Base-by-base conservation (phyloP, 139 green algal genomes). In the Picochlorum sp. region DNA sequence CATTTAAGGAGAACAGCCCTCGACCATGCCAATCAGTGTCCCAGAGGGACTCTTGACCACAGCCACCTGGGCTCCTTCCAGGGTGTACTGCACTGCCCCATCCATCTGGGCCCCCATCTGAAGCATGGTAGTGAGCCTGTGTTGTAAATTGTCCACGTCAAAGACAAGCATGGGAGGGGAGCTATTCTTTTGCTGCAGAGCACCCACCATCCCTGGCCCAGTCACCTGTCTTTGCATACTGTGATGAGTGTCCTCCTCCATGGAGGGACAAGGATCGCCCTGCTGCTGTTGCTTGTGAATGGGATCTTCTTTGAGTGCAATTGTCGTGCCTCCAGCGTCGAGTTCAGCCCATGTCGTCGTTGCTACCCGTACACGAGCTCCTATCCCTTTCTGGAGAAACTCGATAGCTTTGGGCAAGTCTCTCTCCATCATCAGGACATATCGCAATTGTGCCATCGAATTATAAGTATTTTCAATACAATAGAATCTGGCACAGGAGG, bases 271-370 rank as follows among this genome's bases (percentile, higher is more conserved):
- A 54, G 47, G 18, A 54, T 21, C 7, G 47, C 47, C 7, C 11
- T 54, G 28, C 59, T 41, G 84, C 72, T n/a, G 77, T 72, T 6
- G 67, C 69, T 30, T 89, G 82, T 51, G 16, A 51, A 54, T 41
- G 34, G 34, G 8, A 13, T 41, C 34, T 41, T 41, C 34, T 41
- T 41, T 41, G 15, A 86, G 52, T 4, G 80, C 72, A 0, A 86
- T 58, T 3, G 52, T 83, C 0, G 64, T 61, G 3, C 28, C 30
- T 2, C 71, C 88, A n/a, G 62, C 56, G 4, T 82, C 13, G n/a
- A 91, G 69, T 50, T 91, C 84, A n/a, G 87, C 87, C 75, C 79
- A 94, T 3, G 71, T 62, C 30, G 89, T 80, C 2, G 84, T 90
- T 28, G 83, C 68, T n/a, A 85, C 69, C 7, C 52, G 66, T 9